These are phyloP conservation scores for Cercospora sesami DNA, from an alignment of 2,329 filamentous ascomycete species.

Conservation along the genomic window DNA sequence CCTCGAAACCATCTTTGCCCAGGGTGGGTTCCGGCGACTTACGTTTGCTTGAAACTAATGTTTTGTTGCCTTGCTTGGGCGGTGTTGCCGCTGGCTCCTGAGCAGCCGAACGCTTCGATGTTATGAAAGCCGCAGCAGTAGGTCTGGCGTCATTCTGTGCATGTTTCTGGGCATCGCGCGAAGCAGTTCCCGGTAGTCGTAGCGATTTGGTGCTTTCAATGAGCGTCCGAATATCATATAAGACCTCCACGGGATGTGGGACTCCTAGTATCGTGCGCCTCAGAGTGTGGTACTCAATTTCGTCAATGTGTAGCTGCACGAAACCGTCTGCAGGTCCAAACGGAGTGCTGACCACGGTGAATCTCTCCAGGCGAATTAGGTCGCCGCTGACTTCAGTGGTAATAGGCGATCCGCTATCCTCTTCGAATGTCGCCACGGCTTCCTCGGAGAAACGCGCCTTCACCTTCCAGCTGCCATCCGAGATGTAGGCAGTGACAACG, in stretches of 20 bases:
- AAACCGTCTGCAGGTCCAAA: conserved; percentile 31
- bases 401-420: conserved; percentile 28
- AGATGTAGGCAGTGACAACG: conserved; percentile 24
- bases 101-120: background rate
- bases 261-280: conserved; percentile 29
- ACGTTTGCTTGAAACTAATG: background rate
- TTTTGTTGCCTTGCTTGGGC: background rate
- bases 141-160: background rate
- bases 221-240: conserved; percentile 20
- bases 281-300: conserved; percentile 33
- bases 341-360: conserved; percentile 34
- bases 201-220: conserved; percentile 29
- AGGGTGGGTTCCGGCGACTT: conserved; percentile 27
- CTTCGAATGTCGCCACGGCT: conserved; percentile 28
- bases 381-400: conserved; percentile 30
- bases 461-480: conserved; percentile 33
- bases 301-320: conserved; percentile 33
- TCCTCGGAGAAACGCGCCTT: conserved; percentile 31
- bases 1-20: conserved; percentile 29
- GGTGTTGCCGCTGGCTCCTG: background rate
- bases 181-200: conserved; percentile 11
- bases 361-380: conserved; percentile 27
- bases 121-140: background rate
- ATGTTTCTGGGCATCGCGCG: conserved; percentile 8
- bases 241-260: conserved; percentile 25